Percentiles rank a stretch among this genome's conserved stretches.
Evolutionary conservation across 23 red algal species (phyloP).

Genomic region (Gracilaria caudata): DNA sequence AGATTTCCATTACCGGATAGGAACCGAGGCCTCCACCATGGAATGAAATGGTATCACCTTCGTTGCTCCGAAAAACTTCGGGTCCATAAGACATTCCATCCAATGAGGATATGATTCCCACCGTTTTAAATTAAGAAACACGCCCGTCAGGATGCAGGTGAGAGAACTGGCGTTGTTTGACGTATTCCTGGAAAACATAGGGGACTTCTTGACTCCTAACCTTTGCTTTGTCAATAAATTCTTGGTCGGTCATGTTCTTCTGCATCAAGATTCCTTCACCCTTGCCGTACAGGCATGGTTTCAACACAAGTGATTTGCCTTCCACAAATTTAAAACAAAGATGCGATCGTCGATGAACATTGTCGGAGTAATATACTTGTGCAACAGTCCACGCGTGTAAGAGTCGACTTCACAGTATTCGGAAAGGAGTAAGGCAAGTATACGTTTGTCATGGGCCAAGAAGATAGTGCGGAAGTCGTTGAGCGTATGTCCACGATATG

Average conservation of each 20-base stretch:
- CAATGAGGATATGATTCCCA: conserved; percentile 1
- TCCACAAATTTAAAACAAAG: neutral
- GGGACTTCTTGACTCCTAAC: neutral
- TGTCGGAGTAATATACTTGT: conserved; percentile 1
- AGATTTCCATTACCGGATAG: neutral
- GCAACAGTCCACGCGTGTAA: conserved; percentile 2
- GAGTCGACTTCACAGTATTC: conserved; percentile 1
- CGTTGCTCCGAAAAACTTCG: conserved; percentile 3
- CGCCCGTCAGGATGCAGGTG: neutral
- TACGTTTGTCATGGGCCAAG: conserved; percentile 26
- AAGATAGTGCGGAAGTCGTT: conserved; percentile 34
- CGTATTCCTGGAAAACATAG: conserved; percentile 4
- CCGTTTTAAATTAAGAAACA: neutral
- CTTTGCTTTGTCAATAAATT: neutral
- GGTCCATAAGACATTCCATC: conserved; percentile 21
- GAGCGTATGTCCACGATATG: neutral
- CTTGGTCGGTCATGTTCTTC: conserved; percentile 19
- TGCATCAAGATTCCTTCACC: conserved; percentile 17
- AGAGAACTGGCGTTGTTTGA: neutral
- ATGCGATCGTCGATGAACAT: neutral
- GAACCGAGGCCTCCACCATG: neutral
- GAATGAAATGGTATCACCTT: neutral
- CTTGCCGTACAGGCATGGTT: conserved; percentile 6
- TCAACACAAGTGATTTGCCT: conserved; percentile 9
- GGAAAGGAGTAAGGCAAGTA: neutral